Evolutionary conservation across 352 stramenopile species (phyloP).

Genomic region (Pythium utonaiense): DNA sequence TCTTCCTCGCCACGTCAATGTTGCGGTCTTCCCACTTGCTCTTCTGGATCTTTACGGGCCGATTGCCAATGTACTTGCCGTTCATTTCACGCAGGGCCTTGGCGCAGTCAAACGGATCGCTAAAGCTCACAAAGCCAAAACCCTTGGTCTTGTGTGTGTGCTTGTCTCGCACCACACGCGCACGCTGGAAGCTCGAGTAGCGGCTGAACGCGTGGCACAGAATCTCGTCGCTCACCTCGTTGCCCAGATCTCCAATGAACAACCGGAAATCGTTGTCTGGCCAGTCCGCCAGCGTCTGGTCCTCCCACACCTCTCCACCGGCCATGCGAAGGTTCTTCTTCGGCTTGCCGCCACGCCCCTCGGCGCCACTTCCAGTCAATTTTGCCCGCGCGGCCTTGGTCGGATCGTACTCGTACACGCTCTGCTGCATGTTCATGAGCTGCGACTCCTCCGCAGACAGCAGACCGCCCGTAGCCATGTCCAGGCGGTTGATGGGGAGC

Average conservation of each 20-base stretch:
- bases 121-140: conserved; percentile 95
- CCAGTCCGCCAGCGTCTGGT: conserved; percentile 92
- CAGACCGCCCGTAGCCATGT: conserved; percentile 67
- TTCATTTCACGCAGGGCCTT: conserved; percentile 96
- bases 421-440: conserved; percentile 82
- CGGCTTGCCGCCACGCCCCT: conserved; percentile 21
- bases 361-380: not conserved
- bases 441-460: conserved; percentile 68
- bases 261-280: conserved; percentile 95
- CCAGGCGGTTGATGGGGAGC: conserved; percentile 41
- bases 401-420: conserved; percentile 81
- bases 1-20: conserved; percentile 87
- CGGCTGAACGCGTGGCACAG: conserved; percentile 69
- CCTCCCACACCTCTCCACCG: conserved; percentile 89
- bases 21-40: conserved; percentile 95
- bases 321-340: conserved; percentile 69
- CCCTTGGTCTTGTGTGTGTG: conserved; percentile 87
- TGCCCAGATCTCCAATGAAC: conserved; percentile 94
- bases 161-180: conserved; percentile 83
- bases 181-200: conserved; percentile 75
- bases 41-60: conserved; percentile 93
- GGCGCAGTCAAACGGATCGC: conserved; percentile 92
- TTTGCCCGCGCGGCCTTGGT: conserved; percentile 28
- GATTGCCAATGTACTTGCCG: conserved; percentile 93
- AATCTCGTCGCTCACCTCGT: conserved; percentile 90